phyloP scores from a whole-genome alignment of 768 basidiomycete genomes.

The Psilocybe azurescens region DNA sequence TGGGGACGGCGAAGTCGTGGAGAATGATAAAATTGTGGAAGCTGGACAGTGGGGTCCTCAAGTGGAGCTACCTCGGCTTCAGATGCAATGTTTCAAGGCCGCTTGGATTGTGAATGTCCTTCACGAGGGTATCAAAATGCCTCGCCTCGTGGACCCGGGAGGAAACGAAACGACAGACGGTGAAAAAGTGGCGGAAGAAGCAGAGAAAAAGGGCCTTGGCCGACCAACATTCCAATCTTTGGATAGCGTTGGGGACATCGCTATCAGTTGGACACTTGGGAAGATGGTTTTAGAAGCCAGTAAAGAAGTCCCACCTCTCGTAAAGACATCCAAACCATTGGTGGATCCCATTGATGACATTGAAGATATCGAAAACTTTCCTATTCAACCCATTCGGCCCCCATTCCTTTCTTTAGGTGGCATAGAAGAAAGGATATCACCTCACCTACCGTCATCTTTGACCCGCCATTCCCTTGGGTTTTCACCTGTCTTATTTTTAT shows the following conservation, averaged over 20 bases:
- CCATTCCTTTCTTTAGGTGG: slow-evolving; percentile 61
- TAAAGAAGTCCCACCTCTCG: slow-evolving; percentile 69
- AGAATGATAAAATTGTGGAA: slow-evolving; percentile 64
- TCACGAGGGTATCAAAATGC: slow-evolving; percentile 95
- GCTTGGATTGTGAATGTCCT: slow-evolving; percentile 97
- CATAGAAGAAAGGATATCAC: slow-evolving; percentile 66
- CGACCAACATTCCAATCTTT: slow-evolving; percentile 89
- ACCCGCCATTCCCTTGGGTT: slow-evolving; percentile 73
- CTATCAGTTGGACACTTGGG: slow-evolving; percentile 97
- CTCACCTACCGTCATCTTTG: slow-evolving; percentile 70
- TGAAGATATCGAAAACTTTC: slow-evolving; percentile 53
- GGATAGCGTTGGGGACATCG: slow-evolving; percentile 91
- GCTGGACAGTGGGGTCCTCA: slow-evolving; percentile 72
- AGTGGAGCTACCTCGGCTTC: slow-evolving; percentile 83
- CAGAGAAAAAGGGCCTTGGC: slow-evolving; percentile 82
- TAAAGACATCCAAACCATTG: slow-evolving; percentile 57
- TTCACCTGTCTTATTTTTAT: slow-evolving; percentile 66
- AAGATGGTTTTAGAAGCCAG: slow-evolving; percentile 99
- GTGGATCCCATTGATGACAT: slow-evolving; percentile 76
- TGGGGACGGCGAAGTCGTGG: slow-evolving; percentile 69
- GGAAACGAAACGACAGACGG: slow-evolving; percentile 77
- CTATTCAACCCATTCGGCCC: slow-evolving; percentile 68
- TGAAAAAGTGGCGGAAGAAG: slow-evolving; percentile 75
- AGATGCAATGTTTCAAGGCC: slow-evolving; percentile 99
- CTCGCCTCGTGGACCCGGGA: slow-evolving; percentile 84